A percentile compares a stretch with the other conserved stretches of the same genome.
Conservation (phyloP, 2,329 filamentous ascomycete species). For the Cryphonectria radicalis region DNA sequence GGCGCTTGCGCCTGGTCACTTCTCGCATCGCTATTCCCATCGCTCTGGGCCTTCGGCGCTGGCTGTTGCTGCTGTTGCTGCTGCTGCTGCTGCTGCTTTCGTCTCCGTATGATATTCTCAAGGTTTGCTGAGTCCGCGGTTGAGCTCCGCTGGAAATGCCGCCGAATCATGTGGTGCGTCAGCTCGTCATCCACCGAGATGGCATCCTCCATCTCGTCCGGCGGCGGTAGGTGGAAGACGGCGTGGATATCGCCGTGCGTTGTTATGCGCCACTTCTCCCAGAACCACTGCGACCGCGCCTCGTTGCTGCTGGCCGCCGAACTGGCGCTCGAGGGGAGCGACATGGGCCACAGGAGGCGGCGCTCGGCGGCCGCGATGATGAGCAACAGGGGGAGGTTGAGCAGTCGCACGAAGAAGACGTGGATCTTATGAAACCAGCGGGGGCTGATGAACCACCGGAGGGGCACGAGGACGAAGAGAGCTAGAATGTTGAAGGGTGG, state of each 20-base stretch:
- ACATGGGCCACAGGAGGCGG: constrained; percentile 63
- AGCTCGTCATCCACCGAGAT: constrained; percentile 64
- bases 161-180: constrained; percentile 60
- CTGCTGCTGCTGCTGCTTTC: constrained; percentile 27
- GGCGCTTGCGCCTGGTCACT: constrained; percentile 19
- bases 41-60: not conserved
- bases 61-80: constrained; percentile 6
- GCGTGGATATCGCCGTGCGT: constrained; percentile 73
- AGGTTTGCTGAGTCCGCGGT: constrained; percentile 40
- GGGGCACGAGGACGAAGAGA: constrained; percentile 71
- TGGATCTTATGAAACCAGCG: constrained; percentile 93
- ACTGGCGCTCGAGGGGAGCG: constrained; percentile 26
- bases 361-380: constrained; percentile 74
- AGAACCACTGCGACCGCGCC: constrained; percentile 54
- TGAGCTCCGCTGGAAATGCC: constrained; percentile 56
- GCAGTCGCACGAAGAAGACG: constrained; percentile 71
- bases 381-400: constrained; percentile 77
- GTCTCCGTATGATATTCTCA: constrained; percentile 23
- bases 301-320: constrained; percentile 1
- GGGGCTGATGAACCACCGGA: constrained; percentile 77
- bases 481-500: constrained; percentile 85
- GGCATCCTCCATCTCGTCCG: constrained; percentile 61
- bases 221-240: constrained; percentile 74
- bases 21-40: not conserved
- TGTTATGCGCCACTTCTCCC: constrained; percentile 70